Evolutionary conservation across 2,329 filamentous ascomycete genomes (phyloP).

Genomic region (Fusarium coicis): DNA sequence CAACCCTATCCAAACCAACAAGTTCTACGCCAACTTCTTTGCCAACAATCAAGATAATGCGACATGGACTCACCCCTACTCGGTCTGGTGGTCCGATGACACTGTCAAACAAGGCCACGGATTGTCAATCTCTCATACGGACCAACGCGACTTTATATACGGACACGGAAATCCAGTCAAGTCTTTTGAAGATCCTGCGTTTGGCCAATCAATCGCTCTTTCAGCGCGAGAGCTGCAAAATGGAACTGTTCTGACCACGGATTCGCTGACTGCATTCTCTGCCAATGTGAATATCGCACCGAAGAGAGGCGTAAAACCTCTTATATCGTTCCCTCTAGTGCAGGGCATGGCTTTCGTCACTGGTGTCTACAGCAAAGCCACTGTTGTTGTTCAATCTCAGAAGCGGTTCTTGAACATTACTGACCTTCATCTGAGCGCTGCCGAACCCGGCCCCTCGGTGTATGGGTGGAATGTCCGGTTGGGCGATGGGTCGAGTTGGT

Average conservation of each 20-base stretch:
- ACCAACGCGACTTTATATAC: not conserved
- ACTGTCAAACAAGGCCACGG: not conserved
- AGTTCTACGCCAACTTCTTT: not conserved
- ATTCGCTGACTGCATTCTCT: not conserved
- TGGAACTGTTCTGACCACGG: not conserved
- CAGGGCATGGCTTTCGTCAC: not conserved
- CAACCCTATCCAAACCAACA: not conserved
- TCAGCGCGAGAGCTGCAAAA: not conserved
- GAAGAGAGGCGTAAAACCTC: not conserved
- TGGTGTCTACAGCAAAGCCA: not conserved
- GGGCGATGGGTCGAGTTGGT: not conserved
- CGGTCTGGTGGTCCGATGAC: not conserved
- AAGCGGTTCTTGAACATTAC: not conserved
- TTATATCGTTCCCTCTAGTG: not conserved
- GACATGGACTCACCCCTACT: not conserved
- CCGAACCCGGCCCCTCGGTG: fast-evolving
- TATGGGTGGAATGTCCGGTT: not conserved
- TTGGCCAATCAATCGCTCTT: not conserved
- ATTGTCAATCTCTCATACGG: not conserved
- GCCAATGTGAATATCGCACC: not conserved
- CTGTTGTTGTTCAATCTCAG: not conserved
- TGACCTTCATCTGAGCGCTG: not conserved
- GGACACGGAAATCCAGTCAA: not conserved
- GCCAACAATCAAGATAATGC: not conserved
- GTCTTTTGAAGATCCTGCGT: not conserved